Evolutionary conservation across 1,284 basidiomycete species (phyloP).

Genomic region (Spongiforma sp.): DNA sequence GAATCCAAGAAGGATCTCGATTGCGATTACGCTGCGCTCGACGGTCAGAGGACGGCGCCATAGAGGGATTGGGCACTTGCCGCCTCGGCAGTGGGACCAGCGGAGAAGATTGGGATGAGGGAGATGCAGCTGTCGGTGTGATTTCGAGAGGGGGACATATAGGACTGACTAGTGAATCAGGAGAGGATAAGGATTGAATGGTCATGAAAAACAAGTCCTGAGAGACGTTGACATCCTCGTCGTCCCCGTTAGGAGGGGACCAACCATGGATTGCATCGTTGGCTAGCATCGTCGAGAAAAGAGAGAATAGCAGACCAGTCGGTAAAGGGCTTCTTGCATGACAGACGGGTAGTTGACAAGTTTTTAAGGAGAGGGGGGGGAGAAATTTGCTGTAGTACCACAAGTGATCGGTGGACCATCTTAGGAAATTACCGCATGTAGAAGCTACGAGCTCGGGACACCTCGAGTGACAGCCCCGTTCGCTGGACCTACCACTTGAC

Average conservation of each 20-base stretch:
- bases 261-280: conserved; percentile 29
- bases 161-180: too few species aligned
- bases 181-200: too few species aligned
- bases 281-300: too few species aligned
- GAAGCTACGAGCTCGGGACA: conserved; percentile 15
- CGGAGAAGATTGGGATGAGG: not conserved
- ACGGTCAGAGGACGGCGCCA: conserved; percentile 37
- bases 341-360: too few species aligned
- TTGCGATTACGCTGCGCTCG: conserved; percentile 39
- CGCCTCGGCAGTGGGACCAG: not conserved
- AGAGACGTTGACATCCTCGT: conserved; percentile 34
- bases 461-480: too few species aligned
- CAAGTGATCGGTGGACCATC: not conserved
- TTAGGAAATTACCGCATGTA: conserved; percentile 9
- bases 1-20: conserved; percentile 67
- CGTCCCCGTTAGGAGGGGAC: conserved; percentile 34
- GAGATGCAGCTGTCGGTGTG: not conserved
- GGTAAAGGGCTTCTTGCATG: too few species aligned
- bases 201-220: too few species aligned
- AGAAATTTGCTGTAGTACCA: too few species aligned
- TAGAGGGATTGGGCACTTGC: conserved; percentile 2
- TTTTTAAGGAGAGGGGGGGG: too few species aligned
- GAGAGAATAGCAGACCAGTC: too few species aligned
- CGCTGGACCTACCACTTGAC: too few species aligned
- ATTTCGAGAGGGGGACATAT: too few species aligned